phyloP scores from a whole-genome alignment of 2,329 filamentous ascomycete genomes.

The Fusarium torreyae region DNA sequence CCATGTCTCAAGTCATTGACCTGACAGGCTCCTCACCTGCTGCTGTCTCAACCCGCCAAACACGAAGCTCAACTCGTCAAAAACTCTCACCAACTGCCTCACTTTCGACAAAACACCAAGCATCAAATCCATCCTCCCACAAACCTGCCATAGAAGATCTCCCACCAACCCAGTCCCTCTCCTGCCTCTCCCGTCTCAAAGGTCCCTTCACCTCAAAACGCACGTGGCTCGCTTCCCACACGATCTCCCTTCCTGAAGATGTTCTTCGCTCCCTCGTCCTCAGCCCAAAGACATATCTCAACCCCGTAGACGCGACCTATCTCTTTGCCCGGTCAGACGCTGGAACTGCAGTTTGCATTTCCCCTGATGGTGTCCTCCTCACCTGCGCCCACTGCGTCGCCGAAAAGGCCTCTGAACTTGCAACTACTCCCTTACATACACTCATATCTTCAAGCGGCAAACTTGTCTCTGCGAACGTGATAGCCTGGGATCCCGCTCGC shows the following conservation, averaged over 20 bases:
- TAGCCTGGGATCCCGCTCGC: slow-evolving; percentile 59
- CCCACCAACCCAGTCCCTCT: not conserved
- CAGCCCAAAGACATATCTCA: slow-evolving; percentile 8
- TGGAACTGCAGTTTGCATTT: slow-evolving; percentile 66
- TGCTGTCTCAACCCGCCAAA: slow-evolving; percentile 13
- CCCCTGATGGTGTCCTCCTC: slow-evolving; percentile 60
- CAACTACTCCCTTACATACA: slow-evolving; percentile 52
- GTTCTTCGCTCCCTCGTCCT: slow-evolving; percentile 5
- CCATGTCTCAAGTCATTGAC: slow-evolving; percentile 21
- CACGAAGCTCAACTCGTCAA: slow-evolving; percentile 31
- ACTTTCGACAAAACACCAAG: not conserved
- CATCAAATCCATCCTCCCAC: not conserved
- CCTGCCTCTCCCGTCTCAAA: not conserved
- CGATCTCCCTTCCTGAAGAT: slow-evolving; percentile 31
- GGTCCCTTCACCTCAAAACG: slow-evolving; percentile 29
- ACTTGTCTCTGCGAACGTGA: slow-evolving; percentile 57
- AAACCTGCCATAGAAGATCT: slow-evolving; percentile 20
- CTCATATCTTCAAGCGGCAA: slow-evolving; percentile 61
- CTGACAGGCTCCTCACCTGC: slow-evolving; percentile 3
- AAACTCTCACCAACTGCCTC: slow-evolving; percentile 5
- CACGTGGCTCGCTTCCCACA: slow-evolving; percentile 41
- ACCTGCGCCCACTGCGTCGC: slow-evolving; percentile 68
- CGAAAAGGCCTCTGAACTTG: slow-evolving; percentile 57
- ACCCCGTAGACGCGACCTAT: slow-evolving; percentile 52
- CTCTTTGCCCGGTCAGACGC: slow-evolving; percentile 66